Conservation (phyloP, 1,284 basidiomycete species). For the Pholiota adiposa region DNA sequence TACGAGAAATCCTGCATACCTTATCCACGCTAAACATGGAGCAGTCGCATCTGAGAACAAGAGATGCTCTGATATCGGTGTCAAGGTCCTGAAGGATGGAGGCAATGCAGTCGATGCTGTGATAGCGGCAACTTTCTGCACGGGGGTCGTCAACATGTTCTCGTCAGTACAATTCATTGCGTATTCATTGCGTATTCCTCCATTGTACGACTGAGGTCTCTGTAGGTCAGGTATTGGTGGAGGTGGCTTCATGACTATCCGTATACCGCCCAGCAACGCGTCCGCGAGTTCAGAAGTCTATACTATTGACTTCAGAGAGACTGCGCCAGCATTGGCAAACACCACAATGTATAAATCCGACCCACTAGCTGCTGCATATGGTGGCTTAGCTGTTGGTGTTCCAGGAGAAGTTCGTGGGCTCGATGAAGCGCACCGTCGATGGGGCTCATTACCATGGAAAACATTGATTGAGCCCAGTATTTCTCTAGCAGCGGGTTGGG, state of each 20-base stretch:
- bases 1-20: constrained; percentile 69
- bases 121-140: constrained; percentile 81
- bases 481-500: constrained; percentile 78
- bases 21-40: constrained; percentile 73
- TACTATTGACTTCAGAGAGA: constrained; percentile 90
- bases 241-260: constrained; percentile 91
- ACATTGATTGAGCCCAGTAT: constrained; percentile 78
- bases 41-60: constrained; percentile 89
- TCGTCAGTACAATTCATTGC: constrained; percentile 54
- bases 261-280: constrained; percentile 61
- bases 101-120: constrained; percentile 93
- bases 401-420: constrained; percentile 89
- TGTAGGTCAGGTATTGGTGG: constrained; percentile 85
- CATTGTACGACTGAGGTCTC: background rate
- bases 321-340: constrained; percentile 74
- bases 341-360: constrained; percentile 73
- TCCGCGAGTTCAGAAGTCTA: constrained; percentile 62
- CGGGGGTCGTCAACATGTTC: constrained; percentile 90
- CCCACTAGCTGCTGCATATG: constrained; percentile 59
- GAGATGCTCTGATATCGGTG: constrained; percentile 83
- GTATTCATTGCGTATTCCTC: background rate
- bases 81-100: constrained; percentile 76
- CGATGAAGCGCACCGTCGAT: constrained; percentile 78
- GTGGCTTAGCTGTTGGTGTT: constrained; percentile 83
- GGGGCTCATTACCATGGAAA: constrained; percentile 81